Evolutionary conservation across 768 basidiomycete species (phyloP).

Genomic region (Pluteus cervinus): DNA sequence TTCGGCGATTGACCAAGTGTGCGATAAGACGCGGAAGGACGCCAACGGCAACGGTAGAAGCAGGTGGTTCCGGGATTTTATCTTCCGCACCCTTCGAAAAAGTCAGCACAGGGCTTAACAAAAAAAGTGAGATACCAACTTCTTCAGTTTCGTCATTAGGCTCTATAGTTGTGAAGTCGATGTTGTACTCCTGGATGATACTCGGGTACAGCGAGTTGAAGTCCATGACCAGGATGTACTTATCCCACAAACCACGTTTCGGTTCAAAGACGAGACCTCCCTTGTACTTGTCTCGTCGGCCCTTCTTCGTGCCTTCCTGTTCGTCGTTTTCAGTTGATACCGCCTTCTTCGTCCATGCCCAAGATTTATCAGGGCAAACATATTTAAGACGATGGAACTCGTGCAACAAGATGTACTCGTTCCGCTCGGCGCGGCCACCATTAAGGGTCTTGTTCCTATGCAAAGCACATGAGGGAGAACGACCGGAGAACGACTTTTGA

Average conservation of each 20-base stretch:
- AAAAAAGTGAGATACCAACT: constrained; percentile 7
- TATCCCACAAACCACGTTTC: constrained; percentile 94
- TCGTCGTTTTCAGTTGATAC: constrained; percentile 46
- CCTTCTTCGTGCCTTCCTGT: constrained; percentile 58
- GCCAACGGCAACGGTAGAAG: constrained; percentile 65
- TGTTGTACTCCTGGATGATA: constrained; percentile 99
- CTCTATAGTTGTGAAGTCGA: constrained; percentile 96
- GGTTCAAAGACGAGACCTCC: constrained; percentile 98
- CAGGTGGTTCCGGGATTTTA: constrained; percentile 85
- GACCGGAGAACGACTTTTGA: background rate
- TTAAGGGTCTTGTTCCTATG: constrained; percentile 96
- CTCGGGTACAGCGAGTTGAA: constrained; percentile 99
- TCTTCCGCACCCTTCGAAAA: constrained; percentile 54
- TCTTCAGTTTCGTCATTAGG: constrained; percentile 58
- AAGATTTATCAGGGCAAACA: constrained; percentile 92
- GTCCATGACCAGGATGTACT: constrained; percentile 97
- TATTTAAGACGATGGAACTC: constrained; percentile 97
- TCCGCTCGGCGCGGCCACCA: constrained; percentile 96
- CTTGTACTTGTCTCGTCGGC: constrained; percentile 92
- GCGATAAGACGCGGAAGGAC: constrained; percentile 97
- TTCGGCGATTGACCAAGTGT: constrained; percentile 86
- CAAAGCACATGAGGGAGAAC: background rate
- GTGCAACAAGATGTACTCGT: constrained; percentile 97
- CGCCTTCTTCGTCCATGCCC: constrained; percentile 73
- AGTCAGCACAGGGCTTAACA: background rate